These are phyloP conservation scores for Eucalyptus sideroxylon DNA, from an alignment of 345 rosid genomes.

Conservation along the genomic window DNA sequence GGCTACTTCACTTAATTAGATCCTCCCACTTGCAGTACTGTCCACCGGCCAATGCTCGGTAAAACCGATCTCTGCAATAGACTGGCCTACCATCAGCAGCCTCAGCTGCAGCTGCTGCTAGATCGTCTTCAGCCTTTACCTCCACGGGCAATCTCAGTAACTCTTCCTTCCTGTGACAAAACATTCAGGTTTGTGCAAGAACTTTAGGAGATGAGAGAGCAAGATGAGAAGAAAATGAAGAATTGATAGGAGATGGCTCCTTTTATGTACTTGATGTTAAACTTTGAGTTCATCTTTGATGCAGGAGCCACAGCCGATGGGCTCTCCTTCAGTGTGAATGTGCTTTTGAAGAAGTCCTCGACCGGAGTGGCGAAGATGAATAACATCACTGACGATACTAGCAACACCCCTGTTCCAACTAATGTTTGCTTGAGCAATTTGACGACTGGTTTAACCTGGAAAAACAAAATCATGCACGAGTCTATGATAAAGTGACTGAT, in stretches of 20 bases:
- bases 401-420: constrained; percentile 70
- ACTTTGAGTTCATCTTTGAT: constrained; percentile 40
- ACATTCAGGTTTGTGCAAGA: neutral
- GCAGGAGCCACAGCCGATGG: constrained; percentile 14
- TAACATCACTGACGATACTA: constrained; percentile 52
- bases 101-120: constrained; percentile 93
- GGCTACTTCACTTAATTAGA: constrained; percentile 17
- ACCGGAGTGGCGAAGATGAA: constrained; percentile 81
- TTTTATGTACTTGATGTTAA: constrained; percentile 41
- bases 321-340: constrained; percentile 19
- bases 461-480: neutral
- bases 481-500: neutral
- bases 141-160: constrained; percentile 61
- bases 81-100: constrained; percentile 98
- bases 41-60: constrained; percentile 95
- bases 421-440: constrained; percentile 82
- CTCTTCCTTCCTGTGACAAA: constrained; percentile 49
- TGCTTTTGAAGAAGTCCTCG: constrained; percentile 44
- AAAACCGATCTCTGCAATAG: constrained; percentile 89
- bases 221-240: neutral
- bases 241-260: neutral
- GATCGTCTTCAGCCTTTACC: constrained; percentile 57
- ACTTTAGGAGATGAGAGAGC: neutral
- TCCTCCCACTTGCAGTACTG: constrained; percentile 99
- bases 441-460: constrained; percentile 86